A percentile compares a stretch with the other conserved stretches of the same genome.
phyloP scores from a whole-genome alignment of 768 basidiomycete genomes.

The Pholiota microspora region DNA sequence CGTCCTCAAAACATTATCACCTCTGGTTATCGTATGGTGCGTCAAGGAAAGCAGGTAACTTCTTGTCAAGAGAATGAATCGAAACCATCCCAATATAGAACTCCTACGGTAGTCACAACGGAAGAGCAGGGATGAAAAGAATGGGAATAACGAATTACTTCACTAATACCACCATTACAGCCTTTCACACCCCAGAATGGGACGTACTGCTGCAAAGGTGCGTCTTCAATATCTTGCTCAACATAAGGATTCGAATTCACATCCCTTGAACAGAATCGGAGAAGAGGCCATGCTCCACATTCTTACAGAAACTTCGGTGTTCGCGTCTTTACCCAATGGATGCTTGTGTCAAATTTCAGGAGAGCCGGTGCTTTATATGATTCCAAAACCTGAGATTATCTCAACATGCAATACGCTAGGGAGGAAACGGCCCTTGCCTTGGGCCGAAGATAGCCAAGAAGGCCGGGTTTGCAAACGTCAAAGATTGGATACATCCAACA shows the following conservation, averaged over 20 bases:
- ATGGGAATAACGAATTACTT: conserved; percentile 55
- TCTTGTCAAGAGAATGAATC: neutral
- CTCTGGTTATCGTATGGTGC: conserved; percentile 60
- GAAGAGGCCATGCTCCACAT: conserved; percentile 76
- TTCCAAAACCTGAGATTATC: conserved; percentile 18
- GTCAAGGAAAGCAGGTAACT: no score
- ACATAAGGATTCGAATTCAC: neutral
- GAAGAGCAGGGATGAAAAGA: conserved; percentile 37
- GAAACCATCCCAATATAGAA: conserved; percentile 18
- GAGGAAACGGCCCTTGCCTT: neutral
- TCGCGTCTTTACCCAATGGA: conserved; percentile 75
- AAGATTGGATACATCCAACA: neutral
- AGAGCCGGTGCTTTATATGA: conserved; percentile 49
- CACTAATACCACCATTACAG: conserved; percentile 74
- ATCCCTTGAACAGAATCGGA: conserved; percentile 58
- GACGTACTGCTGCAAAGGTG: conserved; percentile 60
- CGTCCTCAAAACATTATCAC: conserved; percentile 60
- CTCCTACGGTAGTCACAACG: conserved; percentile 32
- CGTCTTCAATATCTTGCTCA: conserved; percentile 6
- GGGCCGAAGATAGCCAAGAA: neutral
- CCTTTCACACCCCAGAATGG: conserved; percentile 68
- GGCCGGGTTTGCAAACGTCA: neutral
- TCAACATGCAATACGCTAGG: neutral
- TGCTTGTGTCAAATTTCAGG: conserved; percentile 87
- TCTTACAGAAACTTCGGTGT: conserved; percentile 71